Evolutionary conservation across 495 filamentous ascomycete genomes (phyloP).

Genomic region (Hypoxylon cercidicola): DNA sequence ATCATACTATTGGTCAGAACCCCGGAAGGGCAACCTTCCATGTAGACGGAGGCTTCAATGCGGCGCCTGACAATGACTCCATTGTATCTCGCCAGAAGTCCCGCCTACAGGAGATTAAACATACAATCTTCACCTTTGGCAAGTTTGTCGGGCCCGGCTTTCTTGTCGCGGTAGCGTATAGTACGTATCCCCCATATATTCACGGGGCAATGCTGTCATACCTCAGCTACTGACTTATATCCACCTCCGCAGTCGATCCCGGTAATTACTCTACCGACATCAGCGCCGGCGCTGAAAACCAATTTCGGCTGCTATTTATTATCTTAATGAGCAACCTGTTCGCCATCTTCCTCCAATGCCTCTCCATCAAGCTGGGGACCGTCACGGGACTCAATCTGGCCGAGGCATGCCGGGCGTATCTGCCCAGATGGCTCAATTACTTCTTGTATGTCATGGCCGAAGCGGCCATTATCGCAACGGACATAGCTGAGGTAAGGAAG

Average conservation of each 20-base stretch:
- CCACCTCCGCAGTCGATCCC: conserved; percentile 72
- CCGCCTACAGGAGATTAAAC: conserved; percentile 41
- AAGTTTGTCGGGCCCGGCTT: conserved; percentile 90
- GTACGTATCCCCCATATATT: conserved; percentile 35
- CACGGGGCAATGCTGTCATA: neutral
- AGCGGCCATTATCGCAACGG: conserved; percentile 84
- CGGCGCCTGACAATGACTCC: conserved; percentile 21
- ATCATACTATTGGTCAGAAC: conserved; percentile 28
- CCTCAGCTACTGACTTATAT: conserved; percentile 11
- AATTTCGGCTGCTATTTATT: conserved; percentile 79
- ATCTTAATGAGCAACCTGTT: conserved; percentile 85
- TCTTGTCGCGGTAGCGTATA: conserved; percentile 78
- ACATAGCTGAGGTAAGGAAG: conserved; percentile 77
- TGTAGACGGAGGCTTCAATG: conserved; percentile 5
- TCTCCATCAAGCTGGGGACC: conserved; percentile 86
- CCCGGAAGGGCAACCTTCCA: conserved; percentile 7
- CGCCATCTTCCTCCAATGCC: conserved; percentile 82
- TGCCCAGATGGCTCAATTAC: conserved; percentile 80
- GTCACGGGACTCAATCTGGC: conserved; percentile 86
- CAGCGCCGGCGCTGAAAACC: conserved; percentile 72
- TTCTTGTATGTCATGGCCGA: conserved; percentile 80
- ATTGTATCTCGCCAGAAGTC: conserved; percentile 27
- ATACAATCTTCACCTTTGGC: conserved; percentile 68
- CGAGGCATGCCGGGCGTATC: conserved; percentile 78
- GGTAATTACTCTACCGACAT: conserved; percentile 90